Evolutionary conservation across 2,329 filamentous ascomycete species (phyloP).

Genomic region (Phyllosticta paracitricarpa): DNA sequence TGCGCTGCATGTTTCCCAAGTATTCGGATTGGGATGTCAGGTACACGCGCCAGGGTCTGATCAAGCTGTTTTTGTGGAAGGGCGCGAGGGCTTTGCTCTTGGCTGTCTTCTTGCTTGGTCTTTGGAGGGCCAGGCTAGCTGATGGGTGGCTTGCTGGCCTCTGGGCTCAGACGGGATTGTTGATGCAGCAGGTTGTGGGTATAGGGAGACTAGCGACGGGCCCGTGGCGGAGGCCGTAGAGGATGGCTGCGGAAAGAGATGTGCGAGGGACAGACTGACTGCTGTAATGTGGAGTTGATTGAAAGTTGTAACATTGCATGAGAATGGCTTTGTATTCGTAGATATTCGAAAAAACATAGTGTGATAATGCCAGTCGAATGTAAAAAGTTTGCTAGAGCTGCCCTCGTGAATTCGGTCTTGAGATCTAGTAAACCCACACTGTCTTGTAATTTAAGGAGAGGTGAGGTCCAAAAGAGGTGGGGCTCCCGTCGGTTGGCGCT

Average conservation of each 20-base stretch:
- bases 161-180: not conserved
- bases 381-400: not conserved
- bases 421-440: too few species aligned
- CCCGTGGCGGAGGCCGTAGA: not conserved
- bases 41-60: constrained; percentile 40
- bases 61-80: constrained; percentile 17
- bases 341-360: not conserved
- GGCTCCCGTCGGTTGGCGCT: not conserved
- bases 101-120: not conserved
- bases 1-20: constrained; percentile 42
- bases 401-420: too few species aligned
- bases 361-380: not conserved
- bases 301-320: not conserved
- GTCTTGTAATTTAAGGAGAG: not conserved
- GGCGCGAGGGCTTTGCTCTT: not conserved
- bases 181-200: not conserved
- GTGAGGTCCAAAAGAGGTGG: not conserved
- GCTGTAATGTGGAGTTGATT: not conserved
- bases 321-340: not conserved
- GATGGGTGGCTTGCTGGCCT: not conserved
- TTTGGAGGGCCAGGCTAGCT: not conserved
- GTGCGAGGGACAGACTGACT: not conserved
- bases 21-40: constrained; percentile 46
- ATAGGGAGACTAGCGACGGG: not conserved
- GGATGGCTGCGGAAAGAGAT: not conserved